A percentile compares a stretch with the other conserved stretches of the same genome.
Conservation (phyloP, 495 filamentous ascomycete species). For the Hypoxylon trugodes region DNA sequence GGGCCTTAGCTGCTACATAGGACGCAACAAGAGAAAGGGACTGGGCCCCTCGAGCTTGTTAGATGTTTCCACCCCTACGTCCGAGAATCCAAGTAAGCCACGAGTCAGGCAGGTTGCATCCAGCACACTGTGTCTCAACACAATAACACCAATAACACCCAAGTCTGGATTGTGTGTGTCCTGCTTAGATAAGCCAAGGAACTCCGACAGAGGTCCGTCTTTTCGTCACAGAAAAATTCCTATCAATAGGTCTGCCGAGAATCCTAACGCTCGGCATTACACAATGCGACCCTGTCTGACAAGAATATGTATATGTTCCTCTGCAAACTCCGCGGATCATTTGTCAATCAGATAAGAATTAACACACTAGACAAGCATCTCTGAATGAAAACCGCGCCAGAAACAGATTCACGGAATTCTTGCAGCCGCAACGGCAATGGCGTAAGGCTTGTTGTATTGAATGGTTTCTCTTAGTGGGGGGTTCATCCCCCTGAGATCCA, state of each 20-base stretch:
- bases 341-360: slow-evolving; percentile 4
- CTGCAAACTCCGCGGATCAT: background rate
- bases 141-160: too few relatives aligned
- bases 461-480: slow-evolving; percentile 32
- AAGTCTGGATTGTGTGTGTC: too few relatives aligned
- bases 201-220: slow-evolving; percentile 13
- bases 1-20: slow-evolving; percentile 34
- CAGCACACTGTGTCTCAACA: slow-evolving; percentile 16
- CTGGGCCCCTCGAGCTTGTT: slow-evolving; percentile 5
- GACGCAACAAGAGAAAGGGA: slow-evolving; percentile 4
- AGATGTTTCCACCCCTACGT: background rate
- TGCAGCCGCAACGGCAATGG: slow-evolving; percentile 14
- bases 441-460: slow-evolving; percentile 16
- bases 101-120: slow-evolving; percentile 25
- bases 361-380: background rate
- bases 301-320: background rate
- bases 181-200: slow-evolving; percentile 18
- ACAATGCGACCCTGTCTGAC: slow-evolving; percentile 1
- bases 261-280: slow-evolving; percentile 4
- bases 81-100: slow-evolving; percentile 7
- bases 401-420: slow-evolving; percentile 22
- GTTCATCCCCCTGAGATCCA: slow-evolving; percentile 20
- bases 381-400: background rate
- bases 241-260: slow-evolving; percentile 20
- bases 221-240: slow-evolving; percentile 9